phyloP scores from a whole-genome alignment of 2,329 filamentous ascomycete species.

The Pseudogymnoascus sp. region DNA sequence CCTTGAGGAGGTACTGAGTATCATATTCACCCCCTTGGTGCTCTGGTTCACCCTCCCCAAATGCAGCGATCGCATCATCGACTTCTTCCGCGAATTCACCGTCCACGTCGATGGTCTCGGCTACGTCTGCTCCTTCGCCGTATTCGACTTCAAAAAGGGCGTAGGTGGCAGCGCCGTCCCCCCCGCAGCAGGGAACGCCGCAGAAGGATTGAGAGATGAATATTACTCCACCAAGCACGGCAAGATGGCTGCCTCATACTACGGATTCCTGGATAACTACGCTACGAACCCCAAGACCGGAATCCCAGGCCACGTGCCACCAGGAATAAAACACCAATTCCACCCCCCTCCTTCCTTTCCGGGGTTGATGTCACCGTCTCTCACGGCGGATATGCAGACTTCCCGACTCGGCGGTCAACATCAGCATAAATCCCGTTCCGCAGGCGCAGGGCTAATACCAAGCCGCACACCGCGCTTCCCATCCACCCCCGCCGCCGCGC shows the following conservation, averaged over 20 bases:
- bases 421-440: slow-evolving; percentile 38
- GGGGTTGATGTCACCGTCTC: slow-evolving; percentile 56
- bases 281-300: slow-evolving; percentile 65
- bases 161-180: slow-evolving; percentile 37
- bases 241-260: slow-evolving; percentile 97
- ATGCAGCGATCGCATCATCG: slow-evolving; percentile 86
- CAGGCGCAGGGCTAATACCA: slow-evolving; percentile 26
- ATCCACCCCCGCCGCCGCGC: slow-evolving; percentile 29
- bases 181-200: slow-evolving; percentile 24
- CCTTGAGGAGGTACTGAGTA: slow-evolving; percentile 82
- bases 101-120: slow-evolving; percentile 94
- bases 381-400: slow-evolving; percentile 44
- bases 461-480: slow-evolving; percentile 37
- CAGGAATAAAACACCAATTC: slow-evolving; percentile 52
- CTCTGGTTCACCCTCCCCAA: slow-evolving; percentile 79
- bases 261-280: slow-evolving; percentile 92
- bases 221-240: slow-evolving; percentile 94
- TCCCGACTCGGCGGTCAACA: not conserved
- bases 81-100: slow-evolving; percentile 97
- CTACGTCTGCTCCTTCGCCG: slow-evolving; percentile 93
- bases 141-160: slow-evolving; percentile 92
- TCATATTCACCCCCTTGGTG: slow-evolving; percentile 84
- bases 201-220: slow-evolving; percentile 70
- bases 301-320: slow-evolving; percentile 53
- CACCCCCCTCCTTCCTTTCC: slow-evolving; percentile 71